Conservation (phyloP, 1,139 yeast genomes). For the Ogataea hybrid region DNA sequence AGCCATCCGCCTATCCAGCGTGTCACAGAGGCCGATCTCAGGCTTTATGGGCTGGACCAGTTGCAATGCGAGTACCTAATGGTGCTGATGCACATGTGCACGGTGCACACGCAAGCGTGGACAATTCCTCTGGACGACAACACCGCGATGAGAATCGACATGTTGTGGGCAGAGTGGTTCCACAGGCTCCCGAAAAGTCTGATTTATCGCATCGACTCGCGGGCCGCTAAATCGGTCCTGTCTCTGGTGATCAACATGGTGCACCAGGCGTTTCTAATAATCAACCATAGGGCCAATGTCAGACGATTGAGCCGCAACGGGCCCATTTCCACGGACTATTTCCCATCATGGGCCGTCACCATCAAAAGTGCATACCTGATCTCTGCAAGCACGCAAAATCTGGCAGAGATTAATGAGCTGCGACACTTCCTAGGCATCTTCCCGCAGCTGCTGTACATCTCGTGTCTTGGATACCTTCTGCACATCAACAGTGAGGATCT, state of each 20-base stretch:
- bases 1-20: neutral
- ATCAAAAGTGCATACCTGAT: constrained; percentile 83
- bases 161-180: constrained; percentile 80
- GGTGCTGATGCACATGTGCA: constrained; percentile 4
- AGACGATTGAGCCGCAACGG: constrained; percentile 54
- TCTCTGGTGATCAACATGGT: constrained; percentile 64
- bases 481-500: constrained; percentile 38
- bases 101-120: constrained; percentile 5
- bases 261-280: constrained; percentile 66
- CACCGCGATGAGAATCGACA: constrained; percentile 48
- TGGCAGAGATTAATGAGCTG: constrained; percentile 63
- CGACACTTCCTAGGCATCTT: constrained; percentile 59
- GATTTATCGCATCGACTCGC: constrained; percentile 53
- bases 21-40: constrained; percentile 6
- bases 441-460: constrained; percentile 52
- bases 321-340: constrained; percentile 40
- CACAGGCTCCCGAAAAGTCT: constrained; percentile 63
- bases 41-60: constrained; percentile 8
- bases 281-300: constrained; percentile 66
- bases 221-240: constrained; percentile 49
- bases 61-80: constrained; percentile 10
- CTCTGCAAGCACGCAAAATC: constrained; percentile 62
- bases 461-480: constrained; percentile 69
- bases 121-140: constrained; percentile 2
- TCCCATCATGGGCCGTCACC: constrained; percentile 80